Conservation (phyloP, 345 rosid genomes). For the Geranium brycei region DNA sequence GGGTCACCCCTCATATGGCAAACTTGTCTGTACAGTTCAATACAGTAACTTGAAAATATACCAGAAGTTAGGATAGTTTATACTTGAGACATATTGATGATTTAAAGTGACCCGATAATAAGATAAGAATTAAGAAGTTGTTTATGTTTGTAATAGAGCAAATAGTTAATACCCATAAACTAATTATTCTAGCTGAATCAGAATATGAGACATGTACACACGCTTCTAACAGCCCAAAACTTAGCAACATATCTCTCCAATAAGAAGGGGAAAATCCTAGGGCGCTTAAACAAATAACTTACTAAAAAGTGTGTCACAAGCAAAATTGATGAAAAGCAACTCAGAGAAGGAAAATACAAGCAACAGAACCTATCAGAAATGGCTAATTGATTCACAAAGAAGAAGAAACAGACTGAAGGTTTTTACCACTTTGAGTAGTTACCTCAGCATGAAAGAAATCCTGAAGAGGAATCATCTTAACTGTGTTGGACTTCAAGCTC, state of each 20-base stretch:
- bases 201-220: no score
- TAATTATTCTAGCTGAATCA: background rate
- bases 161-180: background rate
- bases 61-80: no score
- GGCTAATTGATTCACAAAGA: slow-evolving; percentile 16
- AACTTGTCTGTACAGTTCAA: no score
- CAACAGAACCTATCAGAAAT: background rate
- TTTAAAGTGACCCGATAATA: background rate
- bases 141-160: background rate
- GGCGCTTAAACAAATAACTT: background rate
- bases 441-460: slow-evolving; percentile 49
- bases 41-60: no score
- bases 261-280: no score
- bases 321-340: background rate
- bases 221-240: background rate
- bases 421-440: slow-evolving; percentile 13
- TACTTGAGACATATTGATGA: background rate
- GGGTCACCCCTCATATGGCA: no score
- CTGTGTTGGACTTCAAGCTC: slow-evolving; percentile 51
- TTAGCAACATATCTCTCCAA: background rate
- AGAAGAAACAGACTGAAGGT: slow-evolving; percentile 34
- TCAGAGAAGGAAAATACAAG: background rate
- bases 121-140: no score
- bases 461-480: slow-evolving; percentile 74
- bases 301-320: background rate